Conservation (phyloP, 2,329 filamentous ascomycete genomes). For the Colletotrichum sp. region DNA sequence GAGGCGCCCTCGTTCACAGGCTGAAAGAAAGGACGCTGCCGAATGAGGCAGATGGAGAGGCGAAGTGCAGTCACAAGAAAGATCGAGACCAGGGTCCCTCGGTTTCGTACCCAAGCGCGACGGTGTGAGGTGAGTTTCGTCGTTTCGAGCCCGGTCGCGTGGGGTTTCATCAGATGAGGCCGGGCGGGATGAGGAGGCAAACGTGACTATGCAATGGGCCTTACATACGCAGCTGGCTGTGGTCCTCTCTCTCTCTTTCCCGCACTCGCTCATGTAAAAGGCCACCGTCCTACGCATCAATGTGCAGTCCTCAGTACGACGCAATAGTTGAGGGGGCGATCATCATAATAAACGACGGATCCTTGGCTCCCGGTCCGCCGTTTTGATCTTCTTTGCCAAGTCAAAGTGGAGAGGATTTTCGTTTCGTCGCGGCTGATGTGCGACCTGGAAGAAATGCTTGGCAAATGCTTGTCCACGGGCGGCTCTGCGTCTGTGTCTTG, state of each 20-base stretch:
- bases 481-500: background rate
- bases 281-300: background rate
- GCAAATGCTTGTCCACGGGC: conserved; percentile 8
- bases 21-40: background rate
- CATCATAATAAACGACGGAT: background rate
- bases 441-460: background rate
- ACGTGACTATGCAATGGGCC: background rate
- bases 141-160: conserved; percentile 11
- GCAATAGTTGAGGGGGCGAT: background rate
- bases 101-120: background rate
- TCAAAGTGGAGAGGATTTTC: background rate
- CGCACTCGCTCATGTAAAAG: background rate
- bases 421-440: conserved; percentile 13
- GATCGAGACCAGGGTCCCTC: background rate
- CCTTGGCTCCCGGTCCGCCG: background rate
- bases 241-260: background rate
- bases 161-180: conserved; percentile 14
- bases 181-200: background rate
- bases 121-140: conserved; percentile 14
- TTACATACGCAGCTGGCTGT: background rate
- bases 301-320: background rate
- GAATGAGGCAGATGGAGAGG: background rate
- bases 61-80: background rate
- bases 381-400: conserved; percentile 15
- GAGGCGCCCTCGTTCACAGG: background rate